Evolutionary conservation across 192 early-diverging fungal genomes (phyloP), one percentile per base, ranked within the genome.

Genomic region (Podila clonocystis): DNA sequence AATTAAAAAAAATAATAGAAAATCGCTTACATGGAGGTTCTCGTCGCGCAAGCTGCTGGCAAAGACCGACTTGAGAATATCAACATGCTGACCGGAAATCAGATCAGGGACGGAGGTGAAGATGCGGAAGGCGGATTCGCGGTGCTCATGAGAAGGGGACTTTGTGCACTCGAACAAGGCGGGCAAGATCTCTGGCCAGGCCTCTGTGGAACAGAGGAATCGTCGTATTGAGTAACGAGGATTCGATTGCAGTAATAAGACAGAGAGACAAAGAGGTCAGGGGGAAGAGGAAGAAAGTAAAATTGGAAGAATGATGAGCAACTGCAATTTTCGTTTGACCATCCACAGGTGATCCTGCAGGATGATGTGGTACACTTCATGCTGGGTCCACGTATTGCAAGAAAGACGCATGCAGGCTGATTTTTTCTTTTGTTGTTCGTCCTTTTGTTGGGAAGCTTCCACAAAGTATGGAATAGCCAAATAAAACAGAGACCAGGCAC

Each of bases 71-170:
- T 88, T 93, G 72, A 97, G 86, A 13, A 91, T 83, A 49, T 91
- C 89, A 1, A 86, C 85, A 72, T 92, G 89, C 83, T 96, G 90
- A 63, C 88, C 89, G 31, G 88, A 82, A 59, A 97, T 91, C 72
- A 97, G 70, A 30, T 88, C 88, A 50, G 97, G 93, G 50, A 96
- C 93, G 62, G 92, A 86, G 31, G 91, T 89, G 74, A 99, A 94
- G 67, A 99, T 93, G 69, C 93, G 92, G 87, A 97, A 97, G 59
- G 93, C 96, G 63, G 93, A 91, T 84, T 96, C 95, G 57, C 95
- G 91, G 65, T 93, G 93, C 66, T 89, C 92, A 30, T 91, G 84
- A 6, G 90, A 86, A 64, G 89, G 84, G 22, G 96, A 91, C 82
- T 95, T 91, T 62, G 91, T 89, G 82, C 93, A 96, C 50, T 93